Base-by-base conservation (phyloP, 148 eudicot genomes). In the Euryodendron excelsum region DNA sequence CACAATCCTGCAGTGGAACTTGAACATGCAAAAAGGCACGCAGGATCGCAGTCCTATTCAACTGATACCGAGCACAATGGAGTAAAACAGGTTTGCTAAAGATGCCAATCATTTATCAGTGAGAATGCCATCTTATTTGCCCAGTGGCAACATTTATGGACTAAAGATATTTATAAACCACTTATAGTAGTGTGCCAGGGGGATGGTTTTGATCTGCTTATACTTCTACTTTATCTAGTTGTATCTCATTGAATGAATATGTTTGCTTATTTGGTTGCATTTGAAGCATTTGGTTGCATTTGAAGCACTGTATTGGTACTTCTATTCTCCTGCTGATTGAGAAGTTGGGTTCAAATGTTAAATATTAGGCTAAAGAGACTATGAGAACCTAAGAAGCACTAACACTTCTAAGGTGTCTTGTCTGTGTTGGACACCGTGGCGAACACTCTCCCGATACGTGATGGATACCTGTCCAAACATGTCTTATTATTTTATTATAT, bases 11-110 rank as follows among this genome's bases (percentile, higher is more conserved):
- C 74, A 52, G 36, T 78, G 61, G 69, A 76, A 78, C 86, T 82
- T 66, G 82, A 80, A 47, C 83, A 75, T 74, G 85, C 30, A 41
- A 83, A 75, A 56, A 74, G 59, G 80, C 79, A 60, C 13, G 15
- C 25, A 62, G 71, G 72, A 62, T 30, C 52, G 58, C 62, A 62
- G 73, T 77, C 77, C 79, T 23, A 33, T 69, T 63, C 55, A 56
- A 56, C 56, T 41, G 74, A 53, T 66, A 65, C 47, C 60, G 73
- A 63, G 31, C 77, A 65, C 18, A 81, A 33, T 44, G 71, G 41
- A 69, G 84, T 73, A 33, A 66, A 69, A 33, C 86, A 82, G 89
- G 89, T 86, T 67, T 12, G 3, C 15, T 47, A 15, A 55, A 53
- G 27, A 60, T 45, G 55, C 68, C 39, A 15, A 62, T 74, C 68